Evolutionary conservation across 1,139 yeast species (phyloP).

Genomic region (Lodderomyces margitis): DNA sequence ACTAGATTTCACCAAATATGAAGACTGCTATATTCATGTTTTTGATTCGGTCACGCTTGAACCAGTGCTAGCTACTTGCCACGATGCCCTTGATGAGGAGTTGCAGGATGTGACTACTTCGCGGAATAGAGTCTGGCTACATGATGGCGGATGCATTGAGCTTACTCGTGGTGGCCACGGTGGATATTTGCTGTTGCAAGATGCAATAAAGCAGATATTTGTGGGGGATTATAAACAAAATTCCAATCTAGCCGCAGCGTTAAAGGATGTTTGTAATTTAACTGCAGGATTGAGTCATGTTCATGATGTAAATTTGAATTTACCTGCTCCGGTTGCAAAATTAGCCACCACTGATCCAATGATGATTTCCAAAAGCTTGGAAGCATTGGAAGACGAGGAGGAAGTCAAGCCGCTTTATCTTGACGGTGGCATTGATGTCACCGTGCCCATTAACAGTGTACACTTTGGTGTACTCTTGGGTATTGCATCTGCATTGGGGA

Average conservation of each 20-base stretch:
- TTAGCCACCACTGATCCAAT: slow-evolving; percentile 15
- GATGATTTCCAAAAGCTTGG: slow-evolving; percentile 9
- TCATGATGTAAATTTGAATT: slow-evolving; percentile 14
- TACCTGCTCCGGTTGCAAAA: slow-evolving; percentile 18
- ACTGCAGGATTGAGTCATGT: slow-evolving; percentile 7
- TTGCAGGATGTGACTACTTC: slow-evolving; percentile 44
- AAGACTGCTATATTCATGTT: slow-evolving; percentile 43
- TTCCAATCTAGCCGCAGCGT: slow-evolving; percentile 13
- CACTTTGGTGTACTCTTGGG: slow-evolving; percentile 46
- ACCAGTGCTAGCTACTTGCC: slow-evolving; percentile 49
- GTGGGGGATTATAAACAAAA: slow-evolving; percentile 19
- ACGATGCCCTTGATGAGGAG: slow-evolving; percentile 37
- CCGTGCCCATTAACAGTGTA: slow-evolving; percentile 10
- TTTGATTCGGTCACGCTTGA: slow-evolving; percentile 56
- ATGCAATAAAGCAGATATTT: slow-evolving; percentile 33
- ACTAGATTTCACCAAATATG: slow-evolving; percentile 26
- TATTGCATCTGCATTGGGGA: slow-evolving; percentile 33
- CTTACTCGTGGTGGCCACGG: slow-evolving; percentile 25
- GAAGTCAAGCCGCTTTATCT: slow-evolving; percentile 3
- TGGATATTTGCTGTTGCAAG: slow-evolving; percentile 23
- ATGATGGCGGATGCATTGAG: slow-evolving; percentile 28
- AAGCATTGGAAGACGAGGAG: slow-evolving; percentile 12
- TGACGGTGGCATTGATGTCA: slow-evolving; percentile 45
- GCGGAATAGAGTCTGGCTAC: slow-evolving; percentile 45
- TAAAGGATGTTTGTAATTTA: slow-evolving; percentile 3